A percentile compares a stretch with the other conserved stretches of the same genome.
These are phyloP conservation scores for Talaromyces sp. DNA, from an alignment of 2,329 filamentous ascomycete species.

Conservation along the genomic window DNA sequence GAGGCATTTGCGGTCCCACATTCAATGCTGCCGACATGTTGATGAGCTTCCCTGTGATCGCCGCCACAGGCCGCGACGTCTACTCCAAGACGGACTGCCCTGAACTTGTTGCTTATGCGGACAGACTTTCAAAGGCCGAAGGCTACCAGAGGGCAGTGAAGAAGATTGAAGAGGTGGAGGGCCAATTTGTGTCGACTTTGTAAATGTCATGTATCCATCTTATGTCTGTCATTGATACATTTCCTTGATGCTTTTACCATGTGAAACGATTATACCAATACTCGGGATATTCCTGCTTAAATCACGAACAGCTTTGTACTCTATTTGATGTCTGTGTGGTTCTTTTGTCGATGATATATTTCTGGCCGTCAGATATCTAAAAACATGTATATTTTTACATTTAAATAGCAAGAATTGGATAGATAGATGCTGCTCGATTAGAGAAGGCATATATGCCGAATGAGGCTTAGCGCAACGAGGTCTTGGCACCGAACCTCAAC, in stretches of 20 bases:
- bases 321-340: neutral
- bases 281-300: neutral
- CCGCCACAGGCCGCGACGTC: constrained; percentile 25
- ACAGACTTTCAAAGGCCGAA: constrained; percentile 28
- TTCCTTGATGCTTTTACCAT: neutral
- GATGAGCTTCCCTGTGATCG: constrained; percentile 42
- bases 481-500: neutral
- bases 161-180: constrained; percentile 38
- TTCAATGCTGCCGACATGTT: constrained; percentile 43
- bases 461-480: neutral
- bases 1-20: constrained; percentile 37
- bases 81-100: constrained; percentile 34
- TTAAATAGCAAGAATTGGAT: neutral
- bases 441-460: neutral
- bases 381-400: neutral
- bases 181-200: constrained; percentile 12
- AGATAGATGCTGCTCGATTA: neutral
- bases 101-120: constrained; percentile 29
- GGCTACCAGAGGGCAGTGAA: constrained; percentile 35
- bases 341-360: neutral
- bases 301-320: neutral
- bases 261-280: neutral
- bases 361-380: neutral
- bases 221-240: neutral
- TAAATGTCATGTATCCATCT: neutral